Percentiles rank a stretch among this genome's conserved stretches.
These are phyloP conservation scores for Citeromyces nyonsensis DNA, from an alignment of 805 yeast genomes.

Conservation along the genomic window DNA sequence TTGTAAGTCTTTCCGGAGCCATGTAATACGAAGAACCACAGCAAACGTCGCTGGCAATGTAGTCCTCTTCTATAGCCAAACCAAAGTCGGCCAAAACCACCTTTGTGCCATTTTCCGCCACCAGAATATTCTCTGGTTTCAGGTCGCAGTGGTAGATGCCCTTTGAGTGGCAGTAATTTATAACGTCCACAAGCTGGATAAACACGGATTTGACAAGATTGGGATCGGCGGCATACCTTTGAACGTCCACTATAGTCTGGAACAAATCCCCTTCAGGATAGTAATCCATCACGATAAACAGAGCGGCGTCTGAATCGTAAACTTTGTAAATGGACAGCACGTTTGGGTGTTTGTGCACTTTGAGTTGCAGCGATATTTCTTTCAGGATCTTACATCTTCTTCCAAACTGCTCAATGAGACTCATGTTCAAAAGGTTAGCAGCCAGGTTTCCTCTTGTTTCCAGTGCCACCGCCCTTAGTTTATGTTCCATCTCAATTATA, in stretches of 20 bases:
- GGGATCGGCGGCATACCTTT: slow-evolving; percentile 40
- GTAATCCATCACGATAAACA: slow-evolving; percentile 76
- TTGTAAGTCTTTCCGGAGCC: slow-evolving; percentile 68
- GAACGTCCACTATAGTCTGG: slow-evolving; percentile 65
- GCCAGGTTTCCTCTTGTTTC: slow-evolving; percentile 10
- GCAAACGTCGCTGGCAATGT: slow-evolving; percentile 54
- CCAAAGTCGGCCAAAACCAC: slow-evolving; percentile 81
- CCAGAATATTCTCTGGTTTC: slow-evolving; percentile 87
- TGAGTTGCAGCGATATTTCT: slow-evolving; percentile 62
- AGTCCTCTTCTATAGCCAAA: slow-evolving; percentile 48
- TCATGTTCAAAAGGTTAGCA: slow-evolving; percentile 17
- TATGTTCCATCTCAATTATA: slow-evolving; percentile 12
- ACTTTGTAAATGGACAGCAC: slow-evolving; percentile 65
- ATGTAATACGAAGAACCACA: slow-evolving; percentile 83
- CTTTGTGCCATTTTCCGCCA: slow-evolving; percentile 36
- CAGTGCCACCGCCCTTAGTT: slow-evolving; percentile 10
- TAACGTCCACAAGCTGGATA: slow-evolving; percentile 68
- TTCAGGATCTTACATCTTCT: slow-evolving; percentile 24
- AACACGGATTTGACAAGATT: slow-evolving; percentile 39
- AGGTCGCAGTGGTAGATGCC: slow-evolving; percentile 89
- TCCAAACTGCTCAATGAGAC: slow-evolving; percentile 17
- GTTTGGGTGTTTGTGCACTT: slow-evolving; percentile 67
- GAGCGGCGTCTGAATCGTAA: slow-evolving; percentile 38
- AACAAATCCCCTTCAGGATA: slow-evolving; percentile 78
- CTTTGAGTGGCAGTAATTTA: slow-evolving; percentile 66